Evolutionary conservation across 306 rosid species (phyloP).

Genomic region (apple (Malus domestica)): DNA sequence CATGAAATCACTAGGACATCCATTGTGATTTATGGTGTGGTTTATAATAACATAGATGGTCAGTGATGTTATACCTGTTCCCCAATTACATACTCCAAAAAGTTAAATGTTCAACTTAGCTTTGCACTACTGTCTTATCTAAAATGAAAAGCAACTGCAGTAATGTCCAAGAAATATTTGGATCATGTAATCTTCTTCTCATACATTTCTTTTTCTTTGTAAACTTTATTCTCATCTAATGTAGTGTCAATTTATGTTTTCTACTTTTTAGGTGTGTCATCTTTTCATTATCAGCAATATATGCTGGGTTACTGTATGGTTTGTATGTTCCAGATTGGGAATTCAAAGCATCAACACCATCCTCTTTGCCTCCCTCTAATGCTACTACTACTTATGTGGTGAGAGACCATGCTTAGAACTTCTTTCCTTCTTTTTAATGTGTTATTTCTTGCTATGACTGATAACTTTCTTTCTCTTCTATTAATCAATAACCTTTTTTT

Average conservation of each 20-base stretch:
- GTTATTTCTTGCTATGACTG: conserved; percentile 2
- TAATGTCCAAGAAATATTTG: neutral
- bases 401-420: conserved; percentile 18
- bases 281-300: conserved; percentile 47
- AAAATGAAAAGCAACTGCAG: neutral
- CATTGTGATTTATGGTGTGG: neutral
- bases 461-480: neutral
- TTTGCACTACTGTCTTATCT: neutral
- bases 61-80: neutral
- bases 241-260: neutral
- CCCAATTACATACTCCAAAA: neutral
- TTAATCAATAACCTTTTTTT: neutral
- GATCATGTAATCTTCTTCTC: conserved; percentile 5
- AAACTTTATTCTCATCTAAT: neutral
- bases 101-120: neutral
- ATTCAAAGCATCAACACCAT: conserved; percentile 32
- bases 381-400: conserved; percentile 46
- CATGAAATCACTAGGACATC: neutral
- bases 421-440: neutral
- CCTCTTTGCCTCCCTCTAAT: conserved; percentile 34
- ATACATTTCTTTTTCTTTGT: neutral
- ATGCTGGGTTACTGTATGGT: conserved; percentile 60
- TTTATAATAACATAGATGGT: neutral
- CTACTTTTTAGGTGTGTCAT: conserved; percentile 50
- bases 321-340: conserved; percentile 93